Conservation (phyloP, 2,329 filamentous ascomycete genomes). For the Diaporthe vaccinii region DNA sequence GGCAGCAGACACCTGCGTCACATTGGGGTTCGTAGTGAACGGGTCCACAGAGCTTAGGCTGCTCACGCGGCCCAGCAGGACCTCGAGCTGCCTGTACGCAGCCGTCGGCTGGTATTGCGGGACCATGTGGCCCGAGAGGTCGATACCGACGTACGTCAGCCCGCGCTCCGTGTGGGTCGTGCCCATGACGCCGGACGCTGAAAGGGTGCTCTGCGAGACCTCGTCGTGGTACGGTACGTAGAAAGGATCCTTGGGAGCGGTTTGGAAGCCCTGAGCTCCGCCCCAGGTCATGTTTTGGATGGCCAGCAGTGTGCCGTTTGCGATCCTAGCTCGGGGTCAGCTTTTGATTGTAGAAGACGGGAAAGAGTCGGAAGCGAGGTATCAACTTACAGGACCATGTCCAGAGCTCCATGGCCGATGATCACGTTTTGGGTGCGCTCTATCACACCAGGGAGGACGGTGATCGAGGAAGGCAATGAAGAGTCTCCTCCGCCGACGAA, state of each 20-base stretch:
- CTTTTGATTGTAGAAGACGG: too few species aligned
- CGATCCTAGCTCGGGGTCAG: conserved; percentile 49
- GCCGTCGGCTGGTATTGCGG: conserved; percentile 78
- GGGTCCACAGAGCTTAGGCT: conserved; percentile 60
- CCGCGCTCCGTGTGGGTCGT: conserved; percentile 80
- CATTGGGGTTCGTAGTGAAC: conserved; percentile 51
- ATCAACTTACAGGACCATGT: conserved; percentile 66
- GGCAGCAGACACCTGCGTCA: conserved; percentile 44
- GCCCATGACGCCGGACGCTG: conserved; percentile 77
- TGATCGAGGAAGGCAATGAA: conserved; percentile 37
- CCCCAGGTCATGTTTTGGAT: conserved; percentile 86
- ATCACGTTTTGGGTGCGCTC: conserved; percentile 78
- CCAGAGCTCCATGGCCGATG: conserved; percentile 77
- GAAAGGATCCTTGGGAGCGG: conserved; percentile 69
- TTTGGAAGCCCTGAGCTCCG: conserved; percentile 76
- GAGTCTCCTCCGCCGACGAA: conserved; percentile 53
- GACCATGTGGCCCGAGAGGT: conserved; percentile 76
- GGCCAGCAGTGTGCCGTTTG: conserved; percentile 75
- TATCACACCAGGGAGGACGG: conserved; percentile 73
- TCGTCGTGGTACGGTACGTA: conserved; percentile 75
- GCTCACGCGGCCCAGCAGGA: conserved; percentile 78
- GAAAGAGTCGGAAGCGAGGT: not conserved
- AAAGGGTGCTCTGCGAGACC: conserved; percentile 55
- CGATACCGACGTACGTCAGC: conserved; percentile 77
- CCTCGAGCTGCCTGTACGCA: conserved; percentile 80